Conservation (phyloP, 306 rosid genomes). For the Spatholobus suberectus region DNA sequence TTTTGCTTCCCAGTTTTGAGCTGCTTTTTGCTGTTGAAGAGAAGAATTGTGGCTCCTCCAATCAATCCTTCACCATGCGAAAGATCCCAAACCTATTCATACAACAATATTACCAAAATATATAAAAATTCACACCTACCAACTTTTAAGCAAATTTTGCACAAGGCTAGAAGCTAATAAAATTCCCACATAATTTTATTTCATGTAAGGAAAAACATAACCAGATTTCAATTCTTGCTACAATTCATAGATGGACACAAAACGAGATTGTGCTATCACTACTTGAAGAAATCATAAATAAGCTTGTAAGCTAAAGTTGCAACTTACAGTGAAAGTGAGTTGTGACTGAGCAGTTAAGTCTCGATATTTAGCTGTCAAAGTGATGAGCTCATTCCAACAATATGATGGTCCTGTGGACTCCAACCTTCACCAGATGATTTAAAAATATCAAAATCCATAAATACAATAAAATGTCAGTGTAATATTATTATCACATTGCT, state of each 20-base stretch:
- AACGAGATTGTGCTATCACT: not conserved
- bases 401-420: slow-evolving; percentile 80
- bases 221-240: slow-evolving; percentile 12
- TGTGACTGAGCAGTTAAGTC: slow-evolving; percentile 95
- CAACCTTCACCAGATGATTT: slow-evolving; percentile 66
- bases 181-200: not conserved
- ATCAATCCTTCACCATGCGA: slow-evolving; percentile 90
- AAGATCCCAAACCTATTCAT: slow-evolving; percentile 91
- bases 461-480: not conserved
- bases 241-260: slow-evolving; percentile 3
- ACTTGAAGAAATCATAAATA: slow-evolving; percentile 28
- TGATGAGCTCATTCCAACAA: slow-evolving; percentile 88
- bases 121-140: not conserved
- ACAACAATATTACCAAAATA: slow-evolving; percentile 28
- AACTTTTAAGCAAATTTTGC: not conserved
- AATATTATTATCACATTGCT: not conserved
- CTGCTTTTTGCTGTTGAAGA: slow-evolving; percentile 86
- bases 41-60: slow-evolving; percentile 96
- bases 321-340: slow-evolving; percentile 82
- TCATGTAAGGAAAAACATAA: slow-evolving; percentile 23
- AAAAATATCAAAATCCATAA: slow-evolving; percentile 26
- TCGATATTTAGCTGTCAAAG: slow-evolving; percentile 84
- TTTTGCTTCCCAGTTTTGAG: slow-evolving; percentile 97
- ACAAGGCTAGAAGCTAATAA: not conserved
- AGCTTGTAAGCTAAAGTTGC: slow-evolving; percentile 34